phyloP scores from a whole-genome alignment of 75 land plant species.

The Larix kaempferi region DNA sequence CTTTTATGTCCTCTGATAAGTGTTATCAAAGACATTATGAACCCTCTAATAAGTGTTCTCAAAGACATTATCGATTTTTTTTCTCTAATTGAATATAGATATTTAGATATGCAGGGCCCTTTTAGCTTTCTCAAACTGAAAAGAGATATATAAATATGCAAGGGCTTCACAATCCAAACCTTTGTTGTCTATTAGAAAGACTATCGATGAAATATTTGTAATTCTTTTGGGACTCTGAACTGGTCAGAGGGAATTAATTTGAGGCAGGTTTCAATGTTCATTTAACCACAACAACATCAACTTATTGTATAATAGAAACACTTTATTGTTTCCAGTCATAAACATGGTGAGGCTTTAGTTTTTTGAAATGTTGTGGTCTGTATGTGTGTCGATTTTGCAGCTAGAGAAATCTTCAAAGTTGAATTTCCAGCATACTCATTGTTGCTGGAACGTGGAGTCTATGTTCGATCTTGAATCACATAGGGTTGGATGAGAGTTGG shows the following conservation, averaged over 20 bases:
- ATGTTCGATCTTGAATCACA: no score
- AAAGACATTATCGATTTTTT: no score
- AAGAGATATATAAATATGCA: no score
- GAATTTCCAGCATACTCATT: neutral
- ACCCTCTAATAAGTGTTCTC: no score
- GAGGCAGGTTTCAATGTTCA: neutral
- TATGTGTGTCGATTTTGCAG: neutral
- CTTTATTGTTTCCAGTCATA: neutral
- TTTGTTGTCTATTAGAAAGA: conserved; percentile 6
- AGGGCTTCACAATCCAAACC: neutral
- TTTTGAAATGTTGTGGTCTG: neutral
- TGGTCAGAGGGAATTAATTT: neutral
- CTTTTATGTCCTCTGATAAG: no score
- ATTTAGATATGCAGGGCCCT: no score
- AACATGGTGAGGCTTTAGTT: neutral
- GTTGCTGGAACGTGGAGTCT: no score
- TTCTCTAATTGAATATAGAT: no score
- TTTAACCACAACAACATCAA: neutral
- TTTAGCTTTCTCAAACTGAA: no score
- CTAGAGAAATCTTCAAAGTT: neutral
- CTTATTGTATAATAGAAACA: neutral
- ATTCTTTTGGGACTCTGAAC: neutral
- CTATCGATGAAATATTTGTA: conserved; percentile 4
- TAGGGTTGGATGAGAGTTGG: no score
- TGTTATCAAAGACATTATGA: no score